Conservation (phyloP, 2,329 filamentous ascomycete genomes). For the Colletotrichum simmondsii region DNA sequence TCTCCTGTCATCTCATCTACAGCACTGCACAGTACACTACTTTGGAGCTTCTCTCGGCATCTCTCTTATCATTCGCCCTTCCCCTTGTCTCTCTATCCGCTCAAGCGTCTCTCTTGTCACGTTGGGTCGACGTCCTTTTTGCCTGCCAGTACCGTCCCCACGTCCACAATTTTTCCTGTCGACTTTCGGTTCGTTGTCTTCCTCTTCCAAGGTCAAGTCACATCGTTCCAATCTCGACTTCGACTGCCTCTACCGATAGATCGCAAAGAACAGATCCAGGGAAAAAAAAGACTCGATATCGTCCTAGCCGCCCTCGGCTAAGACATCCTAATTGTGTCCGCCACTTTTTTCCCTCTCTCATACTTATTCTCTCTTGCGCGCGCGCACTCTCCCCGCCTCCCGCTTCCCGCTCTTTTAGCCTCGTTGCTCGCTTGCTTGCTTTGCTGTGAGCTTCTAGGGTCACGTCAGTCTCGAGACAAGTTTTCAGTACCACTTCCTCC, state of each 20-base stretch:
- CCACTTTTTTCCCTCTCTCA: background rate
- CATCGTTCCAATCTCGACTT: slow-evolving; percentile 16
- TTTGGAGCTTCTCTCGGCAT: slow-evolving; percentile 33
- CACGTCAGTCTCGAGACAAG: slow-evolving; percentile 25
- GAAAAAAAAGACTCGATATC: slow-evolving; percentile 23
- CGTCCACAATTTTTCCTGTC: slow-evolving; percentile 35
- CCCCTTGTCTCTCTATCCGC: slow-evolving; percentile 34
- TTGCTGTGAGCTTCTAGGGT: slow-evolving; percentile 17
- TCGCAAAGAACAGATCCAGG: background rate
- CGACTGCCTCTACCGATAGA: background rate
- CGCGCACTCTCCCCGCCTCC: background rate
- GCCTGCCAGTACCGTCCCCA: slow-evolving; percentile 32
- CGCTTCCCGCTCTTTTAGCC: slow-evolving; percentile 7
- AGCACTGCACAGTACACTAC: slow-evolving; percentile 23
- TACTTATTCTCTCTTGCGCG: background rate
- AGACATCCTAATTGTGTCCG: slow-evolving; percentile 15
- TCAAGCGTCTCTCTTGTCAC: slow-evolving; percentile 33
- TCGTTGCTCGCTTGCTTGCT: slow-evolving; percentile 22
- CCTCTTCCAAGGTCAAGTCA: slow-evolving; percentile 21
- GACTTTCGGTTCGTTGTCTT: slow-evolving; percentile 23
- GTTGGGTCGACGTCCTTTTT: slow-evolving; percentile 34
- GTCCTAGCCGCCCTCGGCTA: background rate
- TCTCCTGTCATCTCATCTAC: slow-evolving; percentile 21
- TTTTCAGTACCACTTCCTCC: slow-evolving; percentile 5
- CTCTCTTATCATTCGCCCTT: slow-evolving; percentile 35